Conservation (phyloP, 306 rosid genomes). For the Cicer bijugum region DNA sequence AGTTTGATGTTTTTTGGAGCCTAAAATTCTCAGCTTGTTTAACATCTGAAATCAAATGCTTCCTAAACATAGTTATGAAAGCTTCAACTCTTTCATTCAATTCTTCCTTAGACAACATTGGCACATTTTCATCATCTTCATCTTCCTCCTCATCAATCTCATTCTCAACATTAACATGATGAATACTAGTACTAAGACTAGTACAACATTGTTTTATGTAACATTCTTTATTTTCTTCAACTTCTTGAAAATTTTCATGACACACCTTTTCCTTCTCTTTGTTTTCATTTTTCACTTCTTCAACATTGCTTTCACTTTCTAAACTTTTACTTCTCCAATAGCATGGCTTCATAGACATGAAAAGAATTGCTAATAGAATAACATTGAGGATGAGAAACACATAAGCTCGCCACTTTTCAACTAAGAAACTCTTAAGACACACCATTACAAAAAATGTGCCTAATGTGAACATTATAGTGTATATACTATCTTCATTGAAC, state of each 20-base stretch:
- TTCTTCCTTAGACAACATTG: constrained; percentile 75
- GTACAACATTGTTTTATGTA: constrained; percentile 39
- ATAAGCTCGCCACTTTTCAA: constrained; percentile 87
- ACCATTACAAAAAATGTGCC: constrained; percentile 78
- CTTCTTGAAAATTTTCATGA: constrained; percentile 41
- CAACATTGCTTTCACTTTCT: constrained; percentile 34
- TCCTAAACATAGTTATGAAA: constrained; percentile 88
- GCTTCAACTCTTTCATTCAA: constrained; percentile 93
- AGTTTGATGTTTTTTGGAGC: constrained; percentile 29
- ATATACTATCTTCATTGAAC: constrained; percentile 52
- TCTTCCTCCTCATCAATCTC: constrained; percentile 44
- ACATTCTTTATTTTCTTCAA: constrained; percentile 44
- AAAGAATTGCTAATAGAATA: constrained; percentile 73
- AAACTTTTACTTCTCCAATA: constrained; percentile 15
- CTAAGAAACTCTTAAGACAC: constrained; percentile 65
- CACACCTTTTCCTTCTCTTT: constrained; percentile 35
- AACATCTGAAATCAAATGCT: constrained; percentile 83
- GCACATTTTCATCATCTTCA: constrained; percentile 42
- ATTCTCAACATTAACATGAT: constrained; percentile 22
- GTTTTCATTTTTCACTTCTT: constrained; percentile 42
- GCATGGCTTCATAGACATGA: constrained; percentile 62
- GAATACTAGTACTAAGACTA: neutral
- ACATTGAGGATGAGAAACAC: constrained; percentile 78
- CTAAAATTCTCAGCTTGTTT: constrained; percentile 49
- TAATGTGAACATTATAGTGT: constrained; percentile 58